Evolutionary conservation across 75 land plant genomes (phyloP).

Genomic region (Cunninghamia lanceolata): DNA sequence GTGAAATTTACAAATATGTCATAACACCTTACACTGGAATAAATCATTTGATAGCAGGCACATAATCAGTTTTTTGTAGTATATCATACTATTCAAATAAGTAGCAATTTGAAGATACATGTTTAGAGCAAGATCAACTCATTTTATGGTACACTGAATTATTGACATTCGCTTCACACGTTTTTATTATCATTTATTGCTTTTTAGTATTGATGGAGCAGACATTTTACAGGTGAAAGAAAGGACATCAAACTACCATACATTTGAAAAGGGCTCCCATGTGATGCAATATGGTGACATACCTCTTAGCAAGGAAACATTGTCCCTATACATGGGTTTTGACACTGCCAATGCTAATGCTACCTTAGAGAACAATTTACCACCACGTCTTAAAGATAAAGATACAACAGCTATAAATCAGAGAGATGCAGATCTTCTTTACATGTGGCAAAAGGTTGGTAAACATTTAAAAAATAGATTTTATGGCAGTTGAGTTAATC

Average conservation of each 20-base stretch:
- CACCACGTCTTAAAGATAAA: not conserved
- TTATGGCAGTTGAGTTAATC: not conserved
- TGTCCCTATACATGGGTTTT: conserved; percentile 66
- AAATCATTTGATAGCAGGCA: not conserved
- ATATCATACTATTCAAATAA: not conserved
- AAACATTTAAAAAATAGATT: not conserved
- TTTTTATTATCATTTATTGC: not conserved
- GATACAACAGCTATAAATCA: conserved; percentile 47
- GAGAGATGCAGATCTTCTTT: conserved; percentile 85
- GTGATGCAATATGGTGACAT: conserved; percentile 88
- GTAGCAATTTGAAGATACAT: not conserved
- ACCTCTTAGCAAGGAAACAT: conserved; percentile 33
- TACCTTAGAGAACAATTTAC: conserved; percentile 45
- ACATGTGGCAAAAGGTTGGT: conserved; percentile 85
- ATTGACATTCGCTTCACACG: too few species aligned
- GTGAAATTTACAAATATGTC: not conserved
- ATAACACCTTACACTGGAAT: not conserved
- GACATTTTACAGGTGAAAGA: conserved; percentile 53
- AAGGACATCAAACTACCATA: conserved; percentile 58
- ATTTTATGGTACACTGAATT: not conserved
- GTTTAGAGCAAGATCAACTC: not conserved
- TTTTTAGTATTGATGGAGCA: not conserved
- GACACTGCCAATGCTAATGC: conserved; percentile 79
- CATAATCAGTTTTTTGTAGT: not conserved
- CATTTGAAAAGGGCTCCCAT: conserved; percentile 71